Percentiles rank a stretch among this genome's conserved stretches.
Evolutionary conservation across 2,329 filamentous ascomycete genomes (phyloP).

Genomic region (Dactylellina haptotyla): DNA sequence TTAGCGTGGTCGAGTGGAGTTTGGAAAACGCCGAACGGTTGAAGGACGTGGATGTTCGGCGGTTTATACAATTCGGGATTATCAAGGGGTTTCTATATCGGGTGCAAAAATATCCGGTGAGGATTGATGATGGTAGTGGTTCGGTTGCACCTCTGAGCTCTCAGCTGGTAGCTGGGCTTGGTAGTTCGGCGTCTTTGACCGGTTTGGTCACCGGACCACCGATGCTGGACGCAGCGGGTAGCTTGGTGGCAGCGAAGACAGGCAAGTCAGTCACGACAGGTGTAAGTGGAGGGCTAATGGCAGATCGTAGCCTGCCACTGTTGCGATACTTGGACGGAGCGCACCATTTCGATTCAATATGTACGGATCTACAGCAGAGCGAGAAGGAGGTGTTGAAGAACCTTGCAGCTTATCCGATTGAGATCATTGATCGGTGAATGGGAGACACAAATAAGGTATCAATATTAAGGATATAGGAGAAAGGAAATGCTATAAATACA

Average conservation of each 20-base stretch:
- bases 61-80: constrained; percentile 93
- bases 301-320: constrained; percentile 65
- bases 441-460: too few species aligned
- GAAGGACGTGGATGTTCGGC: constrained; percentile 82
- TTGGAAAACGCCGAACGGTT: constrained; percentile 77
- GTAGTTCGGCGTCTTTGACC: constrained; percentile 33
- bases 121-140: constrained; percentile 61
- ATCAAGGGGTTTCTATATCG: constrained; percentile 95
- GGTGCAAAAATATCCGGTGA: constrained; percentile 88
- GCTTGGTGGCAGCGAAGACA: constrained; percentile 55
- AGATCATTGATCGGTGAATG: constrained; percentile 61
- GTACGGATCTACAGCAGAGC: constrained; percentile 76
- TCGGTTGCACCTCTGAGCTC: constrained; percentile 20
- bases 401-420: constrained; percentile 67
- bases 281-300: constrained; percentile 58
- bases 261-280: constrained; percentile 55
- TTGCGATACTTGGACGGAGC: constrained; percentile 77
- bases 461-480: background rate
- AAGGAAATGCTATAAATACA: background rate
- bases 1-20: constrained; percentile 88
- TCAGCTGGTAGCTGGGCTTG: background rate
- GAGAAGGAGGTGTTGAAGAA: constrained; percentile 76
- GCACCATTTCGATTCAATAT: constrained; percentile 83
- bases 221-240: constrained; percentile 53
- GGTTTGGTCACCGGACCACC: constrained; percentile 21